Evolutionary conservation across 2,329 filamentous ascomycete genomes (phyloP).

Genomic region (Venturia effusa): DNA sequence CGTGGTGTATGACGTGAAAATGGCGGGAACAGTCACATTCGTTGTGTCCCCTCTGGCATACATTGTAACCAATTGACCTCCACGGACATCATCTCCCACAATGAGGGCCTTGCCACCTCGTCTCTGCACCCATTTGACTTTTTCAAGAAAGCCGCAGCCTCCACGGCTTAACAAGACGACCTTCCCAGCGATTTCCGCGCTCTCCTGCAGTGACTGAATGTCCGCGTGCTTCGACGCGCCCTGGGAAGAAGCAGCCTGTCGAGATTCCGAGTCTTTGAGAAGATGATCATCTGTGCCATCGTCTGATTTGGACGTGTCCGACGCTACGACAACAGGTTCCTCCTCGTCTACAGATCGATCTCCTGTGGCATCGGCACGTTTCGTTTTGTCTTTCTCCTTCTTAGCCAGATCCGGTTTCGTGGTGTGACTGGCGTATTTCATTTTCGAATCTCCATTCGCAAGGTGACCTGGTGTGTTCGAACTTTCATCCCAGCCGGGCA

Average conservation of each 20-base stretch:
- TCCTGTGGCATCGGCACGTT: constrained; percentile 8
- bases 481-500: constrained; percentile 72
- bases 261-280: constrained; percentile 32
- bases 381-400: constrained; percentile 12
- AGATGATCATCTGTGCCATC: constrained; percentile 83
- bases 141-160: constrained; percentile 92
- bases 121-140: constrained; percentile 92
- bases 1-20: constrained; percentile 92
- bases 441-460: constrained; percentile 13
- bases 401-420: constrained; percentile 7
- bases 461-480: constrained; percentile 32
- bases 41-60: constrained; percentile 95
- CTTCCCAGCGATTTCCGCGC: constrained; percentile 86
- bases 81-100: constrained; percentile 84
- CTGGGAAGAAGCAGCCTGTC: constrained; percentile 16
- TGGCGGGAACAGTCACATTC: constrained; percentile 83
- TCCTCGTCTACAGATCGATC: not conserved
- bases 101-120: constrained; percentile 83
- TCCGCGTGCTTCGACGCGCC: constrained; percentile 54
- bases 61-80: constrained; percentile 89
- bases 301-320: constrained; percentile 28
- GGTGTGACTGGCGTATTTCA: not conserved
- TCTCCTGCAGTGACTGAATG: constrained; percentile 84
- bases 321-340: not conserved
- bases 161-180: constrained; percentile 84